Base-by-base conservation (phyloP, 1,139 yeast species). In the Lodderomyces parapsilosis region DNA sequence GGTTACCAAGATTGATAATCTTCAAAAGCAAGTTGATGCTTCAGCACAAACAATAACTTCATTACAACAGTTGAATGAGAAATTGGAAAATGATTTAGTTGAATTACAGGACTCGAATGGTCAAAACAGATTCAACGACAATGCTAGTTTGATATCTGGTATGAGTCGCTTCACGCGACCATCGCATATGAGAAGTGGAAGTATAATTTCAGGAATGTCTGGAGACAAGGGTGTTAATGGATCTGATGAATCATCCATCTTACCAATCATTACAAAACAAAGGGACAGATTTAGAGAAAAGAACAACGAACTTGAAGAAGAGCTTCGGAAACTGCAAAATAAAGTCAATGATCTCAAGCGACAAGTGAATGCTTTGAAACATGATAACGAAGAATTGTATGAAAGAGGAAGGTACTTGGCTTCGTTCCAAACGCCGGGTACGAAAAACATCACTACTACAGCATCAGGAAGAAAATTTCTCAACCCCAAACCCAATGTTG, bases 191-290 rank as follows among this genome's bases (percentile, higher is more conserved):
- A 63, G 63, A 23, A 54, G 50, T 38, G 62, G 62, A 3, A 52
- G 58, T 65, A 72, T 78, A 32, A 70, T 74, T 6, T 81, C 80
- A 20, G 70, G 68, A 1, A 43, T 50, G n/a, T 62, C 65, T 2
- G 44, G 49, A 17, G 37, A 33, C 7, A 19, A 47, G 2, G 68
- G 63, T 30, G 55, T 39, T 33, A 57, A 41, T 11, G 36, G 31
- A n/a, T 28, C 28, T 25, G 41, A 42, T n/a, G 41, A 32, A 4
- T 59, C 70, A 6, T 76, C 89, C 0, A 83, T 93, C 34, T 66
- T 93, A 38, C 96, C 96, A 0, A 89, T 93, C 42, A 81, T 93
- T 25, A 90, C 97, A 18, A 91, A 93, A 56, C 99, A 93, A 65
- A 80, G 99, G 61, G 98, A 93, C 61, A 72, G 98, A 50, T 90